Conservation (phyloP, 129 eudicot species). For the Flaveria brownii region DNA sequence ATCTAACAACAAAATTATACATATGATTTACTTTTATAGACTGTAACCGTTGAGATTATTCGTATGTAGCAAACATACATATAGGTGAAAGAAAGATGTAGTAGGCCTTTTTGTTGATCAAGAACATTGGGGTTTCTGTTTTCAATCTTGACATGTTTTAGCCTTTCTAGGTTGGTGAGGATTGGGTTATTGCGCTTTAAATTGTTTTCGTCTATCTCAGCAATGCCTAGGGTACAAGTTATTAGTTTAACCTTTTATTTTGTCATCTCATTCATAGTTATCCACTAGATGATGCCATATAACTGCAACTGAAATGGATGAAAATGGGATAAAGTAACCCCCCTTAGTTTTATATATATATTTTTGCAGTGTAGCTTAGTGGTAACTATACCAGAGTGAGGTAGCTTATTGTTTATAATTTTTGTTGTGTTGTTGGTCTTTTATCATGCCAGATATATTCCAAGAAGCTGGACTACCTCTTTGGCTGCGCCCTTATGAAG, state of each 20-base stretch:
- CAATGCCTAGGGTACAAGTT: conserved; percentile 4
- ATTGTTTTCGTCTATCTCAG: not conserved
- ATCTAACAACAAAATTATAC: conserved; percentile 10
- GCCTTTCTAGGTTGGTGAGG: not conserved
- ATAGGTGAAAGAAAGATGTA: not conserved
- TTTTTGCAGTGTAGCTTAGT: not conserved
- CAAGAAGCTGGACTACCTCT: conserved; percentile 99
- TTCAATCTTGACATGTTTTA: not conserved
- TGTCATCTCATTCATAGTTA: not conserved
- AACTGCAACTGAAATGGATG: not conserved
- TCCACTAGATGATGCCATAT: not conserved
- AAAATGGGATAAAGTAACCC: not conserved
- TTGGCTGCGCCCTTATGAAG: conserved; percentile 99
- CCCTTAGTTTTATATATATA: not conserved
- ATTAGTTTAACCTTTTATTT: conserved; percentile 1
- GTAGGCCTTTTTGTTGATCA: not conserved
- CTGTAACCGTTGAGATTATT: conserved; percentile 7
- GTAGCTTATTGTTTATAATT: not conserved
- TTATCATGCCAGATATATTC: conserved; percentile 75
- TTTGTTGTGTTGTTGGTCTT: conserved; percentile 20
- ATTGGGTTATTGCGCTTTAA: not conserved
- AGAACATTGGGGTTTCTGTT: conserved; percentile 7
- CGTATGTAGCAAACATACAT: not conserved
- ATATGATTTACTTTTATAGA: not conserved
- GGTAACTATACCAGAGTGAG: not conserved